A percentile compares a stretch with the other conserved stretches of the same genome.
phyloP scores from a whole-genome alignment of 805 yeast species.

The Candida chilensis region DNA sequence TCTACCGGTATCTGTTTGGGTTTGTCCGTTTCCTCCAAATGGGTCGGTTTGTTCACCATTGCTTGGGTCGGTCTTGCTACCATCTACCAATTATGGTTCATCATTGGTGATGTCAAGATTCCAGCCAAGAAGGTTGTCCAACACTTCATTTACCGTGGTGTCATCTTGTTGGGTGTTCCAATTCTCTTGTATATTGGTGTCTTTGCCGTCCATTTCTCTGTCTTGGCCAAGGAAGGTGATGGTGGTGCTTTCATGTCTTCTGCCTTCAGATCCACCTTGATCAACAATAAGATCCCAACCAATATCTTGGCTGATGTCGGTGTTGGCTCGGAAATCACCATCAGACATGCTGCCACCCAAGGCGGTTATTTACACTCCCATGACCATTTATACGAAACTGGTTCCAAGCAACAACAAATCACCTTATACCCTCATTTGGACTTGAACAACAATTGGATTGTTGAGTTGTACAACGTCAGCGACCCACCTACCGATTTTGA shows the following conservation, averaged over 20 bases:
- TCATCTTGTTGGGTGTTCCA: slow-evolving; percentile 51
- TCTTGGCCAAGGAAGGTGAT: slow-evolving; percentile 54
- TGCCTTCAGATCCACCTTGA: slow-evolving; percentile 58
- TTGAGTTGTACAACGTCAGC: slow-evolving; percentile 59
- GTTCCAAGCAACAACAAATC: slow-evolving; percentile 79
- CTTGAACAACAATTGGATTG: slow-evolving; percentile 60
- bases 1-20: slow-evolving; percentile 69
- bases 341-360: slow-evolving; percentile 61
- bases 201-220: slow-evolving; percentile 55
- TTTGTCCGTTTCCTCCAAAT: slow-evolving; percentile 64
- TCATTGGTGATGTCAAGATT: slow-evolving; percentile 60
- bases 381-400: slow-evolving; percentile 58
- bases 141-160: slow-evolving; percentile 43
- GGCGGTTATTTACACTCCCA: slow-evolving; percentile 88
- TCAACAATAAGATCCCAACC: slow-evolving; percentile 51
- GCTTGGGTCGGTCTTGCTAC: slow-evolving; percentile 69
- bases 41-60: slow-evolving; percentile 80
- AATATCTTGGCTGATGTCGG: slow-evolving; percentile 61
- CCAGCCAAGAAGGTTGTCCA: slow-evolving; percentile 29
- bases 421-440: slow-evolving; percentile 77
- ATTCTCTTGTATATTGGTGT: slow-evolving; percentile 41
- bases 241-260: slow-evolving; percentile 67
- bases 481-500: slow-evolving; percentile 48
- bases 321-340: slow-evolving; percentile 54
- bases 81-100: slow-evolving; percentile 57